A percentile compares a stretch with the other conserved stretches of the same genome.
phyloP scores from a whole-genome alignment of 108 stramenopile species.

The Aurantiochytrium sp. region DNA sequence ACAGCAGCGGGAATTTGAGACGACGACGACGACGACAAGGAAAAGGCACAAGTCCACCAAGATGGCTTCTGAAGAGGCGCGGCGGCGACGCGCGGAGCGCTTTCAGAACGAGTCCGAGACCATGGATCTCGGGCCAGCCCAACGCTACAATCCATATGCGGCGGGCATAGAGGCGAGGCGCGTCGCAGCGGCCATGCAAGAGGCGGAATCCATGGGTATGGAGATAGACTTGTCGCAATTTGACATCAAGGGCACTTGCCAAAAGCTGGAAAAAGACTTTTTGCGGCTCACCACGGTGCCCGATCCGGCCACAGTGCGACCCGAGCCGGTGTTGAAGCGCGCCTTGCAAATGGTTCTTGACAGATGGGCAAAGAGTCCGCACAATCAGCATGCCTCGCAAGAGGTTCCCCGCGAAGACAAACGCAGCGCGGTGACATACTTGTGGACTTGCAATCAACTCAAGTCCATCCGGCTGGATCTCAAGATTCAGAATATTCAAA shows the following conservation, averaged over 20 bases:
- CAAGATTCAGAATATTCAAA: constrained; percentile 78
- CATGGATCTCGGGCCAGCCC: not conserved
- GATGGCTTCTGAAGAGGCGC: not conserved
- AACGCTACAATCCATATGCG: not conserved
- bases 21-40: no score
- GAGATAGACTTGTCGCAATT: constrained; percentile 8
- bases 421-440: constrained; percentile 24
- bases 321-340: constrained; percentile 31
- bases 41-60: no score
- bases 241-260: constrained; percentile 42
- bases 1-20: no score
- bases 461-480: constrained; percentile 89
- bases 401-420: not conserved
- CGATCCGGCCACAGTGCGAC: constrained; percentile 46
- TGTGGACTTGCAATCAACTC: constrained; percentile 78
- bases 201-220: not conserved
- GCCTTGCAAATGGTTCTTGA: constrained; percentile 29
- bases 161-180: not conserved
- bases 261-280: constrained; percentile 52
- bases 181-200: not conserved
- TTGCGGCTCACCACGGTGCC: constrained; percentile 49
- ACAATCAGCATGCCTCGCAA: constrained; percentile 21
- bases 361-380: constrained; percentile 29
- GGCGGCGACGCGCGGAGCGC: not conserved
- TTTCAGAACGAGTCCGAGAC: not conserved